Evolutionary conservation across 768 basidiomycete species (phyloP), one percentile per base, ranked within the genome.

Genomic region (Suillus luteus): DNA sequence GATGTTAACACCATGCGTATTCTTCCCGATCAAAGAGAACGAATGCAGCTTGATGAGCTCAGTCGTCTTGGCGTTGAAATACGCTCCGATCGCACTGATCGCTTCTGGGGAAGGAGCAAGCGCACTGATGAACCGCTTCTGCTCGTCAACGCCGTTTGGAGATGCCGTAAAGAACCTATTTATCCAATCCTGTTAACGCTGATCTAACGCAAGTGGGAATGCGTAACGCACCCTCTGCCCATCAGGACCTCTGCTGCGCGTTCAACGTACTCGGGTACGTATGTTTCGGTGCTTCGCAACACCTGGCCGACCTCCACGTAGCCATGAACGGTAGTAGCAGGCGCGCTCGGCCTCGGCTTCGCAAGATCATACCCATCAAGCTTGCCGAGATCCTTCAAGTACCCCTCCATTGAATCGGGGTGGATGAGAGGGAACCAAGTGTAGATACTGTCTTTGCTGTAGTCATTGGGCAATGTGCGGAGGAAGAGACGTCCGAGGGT

Each of bases 401-500:
- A 73, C 1, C 69, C 75, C 64, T 84, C 77, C 91, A 93, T 93
- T 2, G 86, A 73, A 0, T 81, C 78, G 4, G 92, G 93, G 0
- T 88, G 90, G 86, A 93, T 88, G 51, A 94, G 80, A n/a, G 93
- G 90, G 87, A 93, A 94, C 85, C 91, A 93, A 4, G 93, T 86
- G 71, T 91, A 94, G 55, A 85, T 77, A 64, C 89, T 91, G 72
- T 89, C 86, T 63, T 84, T 82, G 0, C 83, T 81, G 76, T 82
- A 94, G 70, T 91, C 77, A 57, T 86, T 75, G 1, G 93, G 92
- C 1, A 94, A 81, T 22, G 85, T 86, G 54, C 93, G 90, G 57
- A 92, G 78, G 75, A 94, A 77, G 38, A 94, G 82, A 40, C 88
- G 84, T 8, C 89, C 91, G 46, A 93, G 83, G 14, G 84, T 89